Conservation (phyloP, 2,329 filamentous ascomycete species). For the Fusarium continuum region DNA sequence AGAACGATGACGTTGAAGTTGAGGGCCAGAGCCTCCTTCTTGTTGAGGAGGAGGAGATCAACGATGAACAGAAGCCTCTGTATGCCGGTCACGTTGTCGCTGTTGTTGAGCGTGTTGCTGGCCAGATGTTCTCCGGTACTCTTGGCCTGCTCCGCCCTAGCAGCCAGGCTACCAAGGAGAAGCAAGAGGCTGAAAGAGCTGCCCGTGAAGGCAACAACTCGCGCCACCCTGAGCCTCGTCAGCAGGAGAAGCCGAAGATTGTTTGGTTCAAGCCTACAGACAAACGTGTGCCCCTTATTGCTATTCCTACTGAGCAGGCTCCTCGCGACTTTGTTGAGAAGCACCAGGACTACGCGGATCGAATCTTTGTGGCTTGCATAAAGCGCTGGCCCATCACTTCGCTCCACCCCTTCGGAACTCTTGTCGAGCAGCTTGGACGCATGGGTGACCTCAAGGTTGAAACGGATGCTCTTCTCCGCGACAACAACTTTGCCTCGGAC, state of each 20-base stretch:
- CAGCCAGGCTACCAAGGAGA: conserved; percentile 98
- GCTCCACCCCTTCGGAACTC: conserved; percentile 96
- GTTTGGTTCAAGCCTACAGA: conserved; percentile 99
- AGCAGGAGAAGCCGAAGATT: conserved; percentile 97
- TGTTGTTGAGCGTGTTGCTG: conserved; percentile 94
- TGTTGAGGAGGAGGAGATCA: conserved; percentile 98
- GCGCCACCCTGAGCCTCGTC: conserved; percentile 79
- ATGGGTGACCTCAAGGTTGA: conserved; percentile 98
- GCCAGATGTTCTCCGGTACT: conserved; percentile 99
- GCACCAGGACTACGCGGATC: conserved; percentile 96
- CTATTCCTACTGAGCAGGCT: conserved; percentile 97
- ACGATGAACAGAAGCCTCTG: conserved; percentile 95
- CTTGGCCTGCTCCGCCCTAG: conserved; percentile 93
- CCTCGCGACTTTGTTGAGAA: conserved; percentile 98
- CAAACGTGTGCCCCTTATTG: conserved; percentile 97
- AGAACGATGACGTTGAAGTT: conserved; percentile 99
- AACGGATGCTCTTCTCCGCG: conserved; percentile 93
- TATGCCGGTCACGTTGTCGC: conserved; percentile 98
- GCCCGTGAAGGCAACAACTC: conserved; percentile 81
- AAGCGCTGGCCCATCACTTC: conserved; percentile 99
- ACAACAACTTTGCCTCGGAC: conserved; percentile 98
- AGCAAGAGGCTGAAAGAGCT: conserved; percentile 95
- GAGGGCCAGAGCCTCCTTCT: conserved; percentile 96
- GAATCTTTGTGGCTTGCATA: conserved; percentile 98
- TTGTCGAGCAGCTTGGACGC: conserved; percentile 94